Evolutionary conservation across 2,329 filamentous ascomycete genomes (phyloP), one percentile per base, ranked within the genome.

Genomic region (Hypoxylon sp.): DNA sequence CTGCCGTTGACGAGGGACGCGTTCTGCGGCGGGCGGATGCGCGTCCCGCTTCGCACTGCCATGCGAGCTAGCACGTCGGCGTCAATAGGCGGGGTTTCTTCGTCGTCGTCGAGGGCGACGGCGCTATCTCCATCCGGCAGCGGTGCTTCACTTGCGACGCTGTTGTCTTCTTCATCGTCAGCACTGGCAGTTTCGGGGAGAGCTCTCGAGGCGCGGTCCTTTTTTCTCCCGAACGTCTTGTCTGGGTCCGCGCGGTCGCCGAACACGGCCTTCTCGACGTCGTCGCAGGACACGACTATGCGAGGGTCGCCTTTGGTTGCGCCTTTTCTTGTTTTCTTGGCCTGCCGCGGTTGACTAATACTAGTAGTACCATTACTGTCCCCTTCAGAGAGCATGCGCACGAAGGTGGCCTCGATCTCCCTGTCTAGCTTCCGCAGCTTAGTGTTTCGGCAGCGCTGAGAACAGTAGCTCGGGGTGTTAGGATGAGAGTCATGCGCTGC

Each of bases 1-100:
- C 85, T 87, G 47, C 84, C 85, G 55, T 89, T 88, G 66, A 88
- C 84, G 50, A 87, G 82, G 8, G 85, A 85, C 1, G 77, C 68
- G 2, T 67, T 65, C 68, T 83, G 80, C 14, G 80, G 71, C 39
- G 80, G 80, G 0, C 80, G 76, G 17, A 80, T 72, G 9, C 79
- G 73, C 17, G 77, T 78, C 10, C 81, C 80, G 62, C 80, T 81
- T 14, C 80, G 78, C 10, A 81, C 68, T 0, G 80, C 77, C 63
- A 81, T 66, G 39, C 77, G 73, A 3, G 79, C 78, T 0, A 77
- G 51, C 2, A 75, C 59, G 46, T 73, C 69, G 3, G 58, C 61
- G 52, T 73, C 70, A 22, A 68, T 11, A 3, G 48, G 56, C 10
- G 58, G 50, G 13, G 35, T 42, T 13, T 61, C 56, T 14, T 51